phyloP scores from a whole-genome alignment of 495 filamentous ascomycete species.

The Tuber aestivum region DNA sequence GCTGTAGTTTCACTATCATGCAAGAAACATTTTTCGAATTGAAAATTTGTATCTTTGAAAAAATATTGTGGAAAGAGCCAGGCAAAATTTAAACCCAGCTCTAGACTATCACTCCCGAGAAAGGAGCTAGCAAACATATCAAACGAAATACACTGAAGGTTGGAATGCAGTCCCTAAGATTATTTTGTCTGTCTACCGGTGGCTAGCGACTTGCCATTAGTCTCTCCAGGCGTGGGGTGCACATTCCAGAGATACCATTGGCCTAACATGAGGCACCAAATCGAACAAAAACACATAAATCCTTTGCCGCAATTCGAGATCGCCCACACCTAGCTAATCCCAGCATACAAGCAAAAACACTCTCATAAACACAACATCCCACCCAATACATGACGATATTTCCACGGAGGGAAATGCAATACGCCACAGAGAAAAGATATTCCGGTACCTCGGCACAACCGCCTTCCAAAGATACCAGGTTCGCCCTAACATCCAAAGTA shows the following conservation, averaged over 20 bases:
- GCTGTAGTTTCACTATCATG: constrained; percentile 4
- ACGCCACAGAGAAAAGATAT: not conserved
- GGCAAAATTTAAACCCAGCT: not conserved
- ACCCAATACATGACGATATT: not conserved
- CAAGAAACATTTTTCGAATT: not conserved
- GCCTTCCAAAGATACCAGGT: not conserved
- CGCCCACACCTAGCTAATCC: not conserved
- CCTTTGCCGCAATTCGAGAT: not conserved
- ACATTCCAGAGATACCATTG: not conserved
- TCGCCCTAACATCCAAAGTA: not conserved
- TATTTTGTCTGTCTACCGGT: not conserved
- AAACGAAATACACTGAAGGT: not conserved
- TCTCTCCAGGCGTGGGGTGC: not conserved
- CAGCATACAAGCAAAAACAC: not conserved
- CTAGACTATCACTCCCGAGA: not conserved
- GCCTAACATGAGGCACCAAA: not conserved
- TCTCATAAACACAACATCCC: not conserved
- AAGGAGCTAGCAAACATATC: not conserved
- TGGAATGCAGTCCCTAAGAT: not conserved
- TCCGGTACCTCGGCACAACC: not conserved
- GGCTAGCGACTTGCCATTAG: not conserved
- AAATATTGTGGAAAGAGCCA: not conserved
- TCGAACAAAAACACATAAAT: constrained; percentile 6
- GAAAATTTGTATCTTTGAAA: not conserved
- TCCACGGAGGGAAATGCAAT: not conserved